Evolutionary conservation across 139 green algal species (phyloP).

Genomic region (Marvania coccoides): DNA sequence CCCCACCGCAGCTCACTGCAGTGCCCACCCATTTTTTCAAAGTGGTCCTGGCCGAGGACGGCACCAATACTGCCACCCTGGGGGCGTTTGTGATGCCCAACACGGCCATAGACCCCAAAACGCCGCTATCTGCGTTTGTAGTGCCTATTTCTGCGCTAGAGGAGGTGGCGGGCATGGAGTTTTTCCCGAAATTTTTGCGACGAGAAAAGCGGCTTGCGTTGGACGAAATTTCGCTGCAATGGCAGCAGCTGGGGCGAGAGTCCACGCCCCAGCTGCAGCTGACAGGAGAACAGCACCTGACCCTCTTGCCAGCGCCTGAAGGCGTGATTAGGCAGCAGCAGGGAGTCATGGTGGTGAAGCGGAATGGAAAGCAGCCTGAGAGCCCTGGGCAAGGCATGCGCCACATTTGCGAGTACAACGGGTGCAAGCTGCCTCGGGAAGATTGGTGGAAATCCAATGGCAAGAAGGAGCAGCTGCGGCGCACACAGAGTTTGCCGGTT

Average conservation of each 20-base stretch:
- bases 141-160: constrained; percentile 72
- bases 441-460: constrained; percentile 34
- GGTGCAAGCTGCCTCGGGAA: constrained; percentile 44
- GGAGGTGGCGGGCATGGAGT: constrained; percentile 47
- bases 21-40: constrained; percentile 96
- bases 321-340: neutral
- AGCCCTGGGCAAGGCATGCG: constrained; percentile 9
- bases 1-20: constrained; percentile 60
- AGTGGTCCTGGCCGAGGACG: constrained; percentile 28
- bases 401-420: constrained; percentile 53
- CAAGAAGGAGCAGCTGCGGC: neutral
- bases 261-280: constrained; percentile 27
- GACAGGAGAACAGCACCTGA: constrained; percentile 11
- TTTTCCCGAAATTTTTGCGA: constrained; percentile 56
- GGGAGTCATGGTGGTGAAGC: neutral
- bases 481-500: neutral
- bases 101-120: constrained; percentile 51
- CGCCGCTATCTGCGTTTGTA: constrained; percentile 61
- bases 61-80: constrained; percentile 19
- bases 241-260: constrained; percentile 35
- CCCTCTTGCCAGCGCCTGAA: neutral
- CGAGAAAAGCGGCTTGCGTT: constrained; percentile 31
- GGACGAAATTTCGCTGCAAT: constrained; percentile 47
- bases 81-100: constrained; percentile 85
- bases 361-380: neutral